Conservation (phyloP, 1,284 basidiomycete genomes). For the Cryptococcus wingfieldii region DNA sequence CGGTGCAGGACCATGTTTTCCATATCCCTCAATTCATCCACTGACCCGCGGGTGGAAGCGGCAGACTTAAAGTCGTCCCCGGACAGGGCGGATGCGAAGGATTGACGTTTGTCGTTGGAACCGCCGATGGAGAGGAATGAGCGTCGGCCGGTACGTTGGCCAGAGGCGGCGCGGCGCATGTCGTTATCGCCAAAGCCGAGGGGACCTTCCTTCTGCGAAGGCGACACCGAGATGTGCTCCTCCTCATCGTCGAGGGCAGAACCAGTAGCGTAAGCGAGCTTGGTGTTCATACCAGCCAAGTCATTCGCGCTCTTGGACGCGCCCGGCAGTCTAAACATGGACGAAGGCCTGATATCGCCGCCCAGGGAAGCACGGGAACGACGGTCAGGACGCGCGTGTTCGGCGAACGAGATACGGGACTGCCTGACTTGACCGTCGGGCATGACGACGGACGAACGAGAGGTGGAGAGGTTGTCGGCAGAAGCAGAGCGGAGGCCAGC, state of each 20-base stretch:
- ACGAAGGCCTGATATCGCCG: constrained; percentile 51
- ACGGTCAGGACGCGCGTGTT: constrained; percentile 49
- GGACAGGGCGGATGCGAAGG: constrained; percentile 17
- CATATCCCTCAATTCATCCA: constrained; percentile 44
- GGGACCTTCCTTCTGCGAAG: constrained; percentile 65
- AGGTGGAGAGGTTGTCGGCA: constrained; percentile 45
- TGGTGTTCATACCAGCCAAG: constrained; percentile 37
- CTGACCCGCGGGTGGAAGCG: constrained; percentile 34
- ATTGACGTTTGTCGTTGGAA: constrained; percentile 30
- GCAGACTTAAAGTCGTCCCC: constrained; percentile 38
- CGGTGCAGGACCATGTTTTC: constrained; percentile 33
- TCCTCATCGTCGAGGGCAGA: constrained; percentile 41
- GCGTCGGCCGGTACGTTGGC: constrained; percentile 24
- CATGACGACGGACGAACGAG: constrained; percentile 59
- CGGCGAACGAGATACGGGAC: constrained; percentile 47
- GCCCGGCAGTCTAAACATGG: constrained; percentile 50
- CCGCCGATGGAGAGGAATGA: constrained; percentile 29
- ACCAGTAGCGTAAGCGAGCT: constrained; percentile 43
- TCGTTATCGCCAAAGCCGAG: constrained; percentile 63
- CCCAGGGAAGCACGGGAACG: constrained; percentile 68
- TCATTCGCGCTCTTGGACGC: constrained; percentile 31
- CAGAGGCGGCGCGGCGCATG: constrained; percentile 49
- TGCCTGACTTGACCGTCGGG: constrained; percentile 44
- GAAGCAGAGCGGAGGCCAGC: constrained; percentile 24
- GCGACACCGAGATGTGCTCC: constrained; percentile 52